Base-by-base conservation (phyloP, 306 rosid species). In the Sicyos edulis region DNA sequence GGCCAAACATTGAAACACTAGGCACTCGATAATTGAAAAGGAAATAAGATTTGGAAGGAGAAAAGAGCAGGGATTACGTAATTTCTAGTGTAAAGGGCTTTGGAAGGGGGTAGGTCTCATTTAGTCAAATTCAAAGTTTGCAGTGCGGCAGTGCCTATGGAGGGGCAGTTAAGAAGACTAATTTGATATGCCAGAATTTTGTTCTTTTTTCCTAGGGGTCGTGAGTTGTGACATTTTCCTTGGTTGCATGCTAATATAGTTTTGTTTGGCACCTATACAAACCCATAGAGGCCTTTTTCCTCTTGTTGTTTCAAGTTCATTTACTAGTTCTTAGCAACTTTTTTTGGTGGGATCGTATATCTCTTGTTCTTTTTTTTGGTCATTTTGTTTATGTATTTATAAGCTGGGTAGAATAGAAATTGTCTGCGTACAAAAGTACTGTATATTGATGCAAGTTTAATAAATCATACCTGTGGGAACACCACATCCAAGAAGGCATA, bases 401-500 rank as follows among this genome's bases (percentile, higher is more conserved):
- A 61, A 40, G 45, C 7, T 40, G 45, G 42, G 20, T 45, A n/a
- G n/a, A n/a, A n/a, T n/a, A 65, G 53, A 65, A 44, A 19, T 42
- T n/a, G 4, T 21, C 10, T 17, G 45, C 21, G n/a, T n/a, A 17
- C 29, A 42, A 42, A 45, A 45, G 53, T 14, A 54, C 16, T 15
- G 6, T 17, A 53, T 37, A 21, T 54, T 13, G 49, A 14, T 57
- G 37, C 45, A 67, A 42, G 14, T 8, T 19, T 9, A 54, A 50
- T 7, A 15, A 20, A 37, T 70, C 61, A 57, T 81, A 86, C 91
- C 91, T 44, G 90, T 86, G 57, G 98, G 86, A 79, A 92, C 96
- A 70, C 97, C 97, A 58, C 97, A 89, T 49, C 97, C 97, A 47
- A 92, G 98, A 70, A 90, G 96, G 80, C 96, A 92, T n/a, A 92